A percentile compares a stretch with the other conserved stretches of the same genome.
Conservation (phyloP, 2,329 filamentous ascomycete genomes). For the Stachybotrys chlorohalonatus region DNA sequence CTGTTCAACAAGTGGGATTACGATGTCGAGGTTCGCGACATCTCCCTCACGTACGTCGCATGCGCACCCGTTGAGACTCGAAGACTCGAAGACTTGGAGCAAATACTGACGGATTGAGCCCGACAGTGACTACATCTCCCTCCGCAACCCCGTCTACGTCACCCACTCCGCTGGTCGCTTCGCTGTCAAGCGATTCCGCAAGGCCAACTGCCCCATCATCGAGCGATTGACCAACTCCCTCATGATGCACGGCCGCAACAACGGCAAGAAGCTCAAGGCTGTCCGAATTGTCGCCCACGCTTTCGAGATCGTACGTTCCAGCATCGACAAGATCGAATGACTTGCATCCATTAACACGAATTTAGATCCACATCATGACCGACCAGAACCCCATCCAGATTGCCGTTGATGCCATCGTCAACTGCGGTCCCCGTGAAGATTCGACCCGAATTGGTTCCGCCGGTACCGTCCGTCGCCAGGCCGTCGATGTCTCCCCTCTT, state of each 20-base stretch:
- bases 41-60: conserved; percentile 85
- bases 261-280: conserved; percentile 99
- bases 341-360: conserved; percentile 17
- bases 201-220: conserved; percentile 99
- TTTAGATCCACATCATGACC: conserved; percentile 99
- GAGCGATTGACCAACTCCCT: conserved; percentile 99
- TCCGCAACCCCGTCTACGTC: conserved; percentile 97
- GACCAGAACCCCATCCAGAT: conserved; percentile 99
- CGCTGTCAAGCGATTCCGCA: conserved; percentile 99
- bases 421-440: conserved; percentile 99
- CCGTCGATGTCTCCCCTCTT: conserved; percentile 99
- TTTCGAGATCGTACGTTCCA: conserved; percentile 90
- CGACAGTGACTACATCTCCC: conserved; percentile 96
- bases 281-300: conserved; percentile 98
- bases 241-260: conserved; percentile 99
- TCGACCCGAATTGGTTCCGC: conserved; percentile 98
- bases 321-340: neutral
- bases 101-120: conserved; percentile 22
- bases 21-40: conserved; percentile 99
- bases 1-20: conserved; percentile 97
- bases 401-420: conserved; percentile 98
- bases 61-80: conserved; percentile 1
- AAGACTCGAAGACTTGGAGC: conserved; percentile 2
- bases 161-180: conserved; percentile 98
- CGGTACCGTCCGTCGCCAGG: conserved; percentile 99